Conservation (phyloP, 495 filamentous ascomycete genomes). For the Platismatia glauca region DNA sequence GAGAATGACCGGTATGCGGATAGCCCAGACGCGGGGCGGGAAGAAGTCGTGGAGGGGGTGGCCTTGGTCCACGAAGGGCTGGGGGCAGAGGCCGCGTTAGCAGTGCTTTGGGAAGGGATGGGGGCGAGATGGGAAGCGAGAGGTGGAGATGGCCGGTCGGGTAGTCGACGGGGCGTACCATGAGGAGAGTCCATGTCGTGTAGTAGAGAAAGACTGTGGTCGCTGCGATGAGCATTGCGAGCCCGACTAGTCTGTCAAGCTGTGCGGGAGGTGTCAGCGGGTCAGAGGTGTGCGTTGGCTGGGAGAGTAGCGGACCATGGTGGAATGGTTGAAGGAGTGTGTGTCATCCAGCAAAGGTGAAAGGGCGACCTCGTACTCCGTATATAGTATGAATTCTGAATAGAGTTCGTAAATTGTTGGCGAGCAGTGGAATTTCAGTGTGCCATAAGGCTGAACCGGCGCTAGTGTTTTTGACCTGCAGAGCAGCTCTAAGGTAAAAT, state of each 20-base stretch:
- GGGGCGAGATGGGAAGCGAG: slow-evolving; percentile 1
- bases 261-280: slow-evolving; percentile 30
- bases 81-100: slow-evolving; percentile 11
- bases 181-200: slow-evolving; percentile 92
- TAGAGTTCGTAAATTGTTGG: neutral
- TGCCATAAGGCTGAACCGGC: neutral
- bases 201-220: slow-evolving; percentile 97
- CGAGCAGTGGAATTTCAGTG: neutral
- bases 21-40: slow-evolving; percentile 95
- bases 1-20: slow-evolving; percentile 95
- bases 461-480: neutral
- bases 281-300: neutral
- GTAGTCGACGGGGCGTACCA: slow-evolving; percentile 48
- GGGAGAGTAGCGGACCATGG: slow-evolving; percentile 5
- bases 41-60: slow-evolving; percentile 93
- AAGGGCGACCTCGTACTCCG: neutral
- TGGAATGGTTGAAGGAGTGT: slow-evolving; percentile 15
- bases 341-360: neutral
- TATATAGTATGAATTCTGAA: neutral
- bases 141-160: neutral
- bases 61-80: slow-evolving; percentile 95
- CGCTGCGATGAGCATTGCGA: slow-evolving; percentile 95
- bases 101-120: neutral
- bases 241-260: slow-evolving; percentile 92
- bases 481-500: too few species aligned